A percentile compares a stretch with the other conserved stretches of the same genome.
Evolutionary conservation across 2,329 filamentous ascomycete species (phyloP).

Genomic region (Microsporum canis): DNA sequence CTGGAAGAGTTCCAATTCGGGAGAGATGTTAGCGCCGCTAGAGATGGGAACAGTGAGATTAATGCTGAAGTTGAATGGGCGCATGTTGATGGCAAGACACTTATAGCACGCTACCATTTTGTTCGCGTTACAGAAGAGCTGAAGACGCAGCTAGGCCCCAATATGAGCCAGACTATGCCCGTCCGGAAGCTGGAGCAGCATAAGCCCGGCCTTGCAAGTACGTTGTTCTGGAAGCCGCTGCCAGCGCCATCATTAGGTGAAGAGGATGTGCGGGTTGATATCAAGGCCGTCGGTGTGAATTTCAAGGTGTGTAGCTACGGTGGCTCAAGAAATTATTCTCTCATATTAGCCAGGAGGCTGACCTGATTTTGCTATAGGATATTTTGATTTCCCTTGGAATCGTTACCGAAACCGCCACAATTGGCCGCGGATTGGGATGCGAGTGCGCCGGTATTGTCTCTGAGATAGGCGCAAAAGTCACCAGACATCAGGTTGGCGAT

Average conservation of each 20-base stretch:
- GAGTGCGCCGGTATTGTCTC: constrained; percentile 11
- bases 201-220: not conserved
- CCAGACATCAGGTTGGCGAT: constrained; percentile 10
- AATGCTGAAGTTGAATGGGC: too few species aligned
- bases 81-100: too few species aligned
- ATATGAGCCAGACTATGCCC: too few species aligned
- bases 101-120: too few species aligned
- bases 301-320: constrained; percentile 13
- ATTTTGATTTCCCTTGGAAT: not conserved
- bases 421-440: not conserved
- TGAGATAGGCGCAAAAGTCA: constrained; percentile 5
- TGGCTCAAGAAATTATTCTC: constrained; percentile 6
- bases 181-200: not conserved
- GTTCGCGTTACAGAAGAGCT: too few species aligned
- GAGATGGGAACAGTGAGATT: too few species aligned
- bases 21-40: too few species aligned
- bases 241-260: not conserved
- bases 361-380: not conserved
- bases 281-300: constrained; percentile 24
- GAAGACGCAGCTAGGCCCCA: too few species aligned
- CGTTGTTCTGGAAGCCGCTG: not conserved
- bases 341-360: too few species aligned
- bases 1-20: not conserved
- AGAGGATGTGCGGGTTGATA: constrained; percentile 22
- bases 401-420: not conserved